Evolutionary conservation across 1,284 basidiomycete genomes (phyloP).

Genomic region (Singerocomus inundabilis): DNA sequence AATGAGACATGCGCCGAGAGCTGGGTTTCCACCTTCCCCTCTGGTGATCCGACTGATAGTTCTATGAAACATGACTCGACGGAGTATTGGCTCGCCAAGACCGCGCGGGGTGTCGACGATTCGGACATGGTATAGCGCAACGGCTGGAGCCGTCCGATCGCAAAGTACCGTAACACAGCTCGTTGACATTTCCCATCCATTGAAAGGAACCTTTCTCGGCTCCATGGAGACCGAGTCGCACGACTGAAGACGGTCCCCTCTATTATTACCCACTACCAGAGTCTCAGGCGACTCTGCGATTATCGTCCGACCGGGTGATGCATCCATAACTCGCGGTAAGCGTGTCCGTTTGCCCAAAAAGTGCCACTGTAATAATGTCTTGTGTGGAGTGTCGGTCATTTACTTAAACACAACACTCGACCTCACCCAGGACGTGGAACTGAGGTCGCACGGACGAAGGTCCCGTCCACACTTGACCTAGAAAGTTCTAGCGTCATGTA

Average conservation of each 20-base stretch:
- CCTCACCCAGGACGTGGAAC: conserved; percentile 4
- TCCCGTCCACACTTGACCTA: background rate
- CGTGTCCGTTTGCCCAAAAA: too few relatives aligned
- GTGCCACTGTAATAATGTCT: too few relatives aligned
- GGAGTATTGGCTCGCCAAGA: background rate
- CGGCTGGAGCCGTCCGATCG: background rate
- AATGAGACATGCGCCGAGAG: background rate
- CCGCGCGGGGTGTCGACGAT: background rate
- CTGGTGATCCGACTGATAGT: background rate
- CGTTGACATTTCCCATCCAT: conserved; percentile 4
- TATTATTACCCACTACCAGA: background rate
- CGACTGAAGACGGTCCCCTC: conserved; percentile 1
- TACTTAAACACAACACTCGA: background rate
- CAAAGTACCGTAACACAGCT: background rate
- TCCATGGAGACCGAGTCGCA: conserved; percentile 6
- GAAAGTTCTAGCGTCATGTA: background rate
- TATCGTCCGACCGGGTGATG: too few relatives aligned
- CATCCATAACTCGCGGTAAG: too few relatives aligned
- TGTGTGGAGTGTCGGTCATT: background rate
- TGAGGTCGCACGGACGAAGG: background rate
- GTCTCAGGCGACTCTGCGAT: background rate
- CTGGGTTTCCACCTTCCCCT: too few relatives aligned
- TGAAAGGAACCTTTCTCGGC: background rate
- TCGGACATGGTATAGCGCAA: background rate
- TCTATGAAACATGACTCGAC: background rate